phyloP scores from a whole-genome alignment of 371 early-diverging fungal species.

The Funneliformis caledonium region DNA sequence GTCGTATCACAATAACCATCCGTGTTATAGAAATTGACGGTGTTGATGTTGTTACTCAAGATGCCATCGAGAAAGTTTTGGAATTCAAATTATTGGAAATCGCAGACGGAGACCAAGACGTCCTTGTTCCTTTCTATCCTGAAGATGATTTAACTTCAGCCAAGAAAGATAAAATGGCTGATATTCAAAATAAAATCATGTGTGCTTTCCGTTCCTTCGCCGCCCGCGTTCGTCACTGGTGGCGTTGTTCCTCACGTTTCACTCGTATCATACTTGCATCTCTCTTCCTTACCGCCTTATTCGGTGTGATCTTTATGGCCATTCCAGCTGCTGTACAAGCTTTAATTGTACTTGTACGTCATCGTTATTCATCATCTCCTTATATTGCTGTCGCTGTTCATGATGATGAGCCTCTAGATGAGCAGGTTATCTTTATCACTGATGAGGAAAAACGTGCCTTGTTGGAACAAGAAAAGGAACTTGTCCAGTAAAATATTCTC shows the following conservation, averaged over 20 bases:
- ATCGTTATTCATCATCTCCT: background rate
- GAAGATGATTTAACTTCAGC: background rate
- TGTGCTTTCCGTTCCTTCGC: background rate
- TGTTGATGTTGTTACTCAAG: slow-evolving; percentile 60
- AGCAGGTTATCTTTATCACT: slow-evolving; percentile 38
- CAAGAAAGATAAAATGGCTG: too few species aligned
- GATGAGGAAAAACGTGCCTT: slow-evolving; percentile 38
- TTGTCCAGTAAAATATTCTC: background rate
- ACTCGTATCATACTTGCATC: slow-evolving; percentile 21
- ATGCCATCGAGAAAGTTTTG: slow-evolving; percentile 69
- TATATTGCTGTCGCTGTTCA: background rate
- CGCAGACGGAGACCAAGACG: background rate
- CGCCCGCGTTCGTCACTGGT: slow-evolving; percentile 31
- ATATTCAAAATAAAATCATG: background rate
- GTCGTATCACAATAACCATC: slow-evolving; percentile 65
- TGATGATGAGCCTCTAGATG: background rate
- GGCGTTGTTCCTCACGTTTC: slow-evolving; percentile 32
- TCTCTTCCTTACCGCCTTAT: slow-evolving; percentile 19
- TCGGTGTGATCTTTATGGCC: slow-evolving; percentile 23
- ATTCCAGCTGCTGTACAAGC: slow-evolving; percentile 3
- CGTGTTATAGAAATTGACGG: slow-evolving; percentile 74
- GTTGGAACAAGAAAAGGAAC: slow-evolving; percentile 32
- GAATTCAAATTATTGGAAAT: slow-evolving; percentile 63
- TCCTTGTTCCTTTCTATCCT: background rate
- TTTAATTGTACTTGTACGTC: background rate